Evolutionary conservation across 129 eudicot genomes (phyloP).

Genomic region (Tagetes erecta): DNA sequence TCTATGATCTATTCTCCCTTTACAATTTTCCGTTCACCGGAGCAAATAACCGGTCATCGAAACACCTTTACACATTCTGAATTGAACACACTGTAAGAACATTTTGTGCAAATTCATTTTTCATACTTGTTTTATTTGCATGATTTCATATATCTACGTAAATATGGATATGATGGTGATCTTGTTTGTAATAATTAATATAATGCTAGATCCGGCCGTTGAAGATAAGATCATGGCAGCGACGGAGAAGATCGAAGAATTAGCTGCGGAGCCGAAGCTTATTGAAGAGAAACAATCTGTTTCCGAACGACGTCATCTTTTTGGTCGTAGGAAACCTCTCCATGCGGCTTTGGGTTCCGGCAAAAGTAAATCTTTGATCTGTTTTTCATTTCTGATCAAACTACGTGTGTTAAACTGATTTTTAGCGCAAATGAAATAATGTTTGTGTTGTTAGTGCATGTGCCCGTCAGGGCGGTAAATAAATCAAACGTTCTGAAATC

Average conservation of each 20-base stretch:
- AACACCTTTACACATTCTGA: slow-evolving; percentile 26
- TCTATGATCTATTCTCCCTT: slow-evolving; percentile 19
- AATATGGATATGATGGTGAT: slow-evolving; percentile 21
- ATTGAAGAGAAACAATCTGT: slow-evolving; percentile 14
- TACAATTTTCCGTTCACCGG: slow-evolving; percentile 21
- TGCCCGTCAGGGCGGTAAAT: no score
- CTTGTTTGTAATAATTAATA: not conserved
- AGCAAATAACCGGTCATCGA: slow-evolving; percentile 24
- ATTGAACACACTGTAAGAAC: slow-evolving; percentile 29
- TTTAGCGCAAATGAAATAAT: no score
- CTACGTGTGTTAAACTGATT: no score
- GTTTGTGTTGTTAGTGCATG: no score
- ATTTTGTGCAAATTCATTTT: slow-evolving; percentile 9
- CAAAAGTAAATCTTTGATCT: slow-evolving; percentile 44
- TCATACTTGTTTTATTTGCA: slow-evolving; percentile 4
- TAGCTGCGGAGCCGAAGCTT: slow-evolving; percentile 7
- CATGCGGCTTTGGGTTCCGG: slow-evolving; percentile 79
- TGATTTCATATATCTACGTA: not conserved
- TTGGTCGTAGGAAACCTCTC: slow-evolving; percentile 81
- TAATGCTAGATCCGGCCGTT: slow-evolving; percentile 41
- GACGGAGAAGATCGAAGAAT: slow-evolving; percentile 37
- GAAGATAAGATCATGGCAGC: slow-evolving; percentile 36
- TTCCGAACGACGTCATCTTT: slow-evolving; percentile 44
- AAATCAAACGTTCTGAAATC: no score
- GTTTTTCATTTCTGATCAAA: not conserved